Evolutionary conservation across 106 monocot genomes (phyloP), one percentile per base, ranked within the genome.

Genomic region (Allium cepa): DNA sequence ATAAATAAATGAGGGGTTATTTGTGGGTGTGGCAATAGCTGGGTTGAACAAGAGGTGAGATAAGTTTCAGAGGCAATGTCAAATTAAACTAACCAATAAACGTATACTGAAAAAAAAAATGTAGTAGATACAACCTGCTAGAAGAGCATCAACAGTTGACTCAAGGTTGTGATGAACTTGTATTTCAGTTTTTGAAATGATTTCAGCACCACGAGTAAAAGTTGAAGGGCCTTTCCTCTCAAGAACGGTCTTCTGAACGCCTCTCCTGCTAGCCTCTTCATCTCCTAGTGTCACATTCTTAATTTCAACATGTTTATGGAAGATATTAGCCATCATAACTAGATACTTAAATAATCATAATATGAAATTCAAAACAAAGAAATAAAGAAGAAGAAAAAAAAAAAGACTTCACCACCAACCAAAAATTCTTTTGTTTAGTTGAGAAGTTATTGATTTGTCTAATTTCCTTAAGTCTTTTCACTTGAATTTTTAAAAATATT

Each of bases 211-310:
- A 79, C 79, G 87, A 57, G 82, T 80, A 79, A 94, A 94, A 56
- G 90, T 87, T 56, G 94, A 84, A 63, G 94, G 94, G 45, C 90
- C 94, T 87, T 81, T 84, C 18, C 94, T 64, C 68, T 94, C 94
- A 12, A 90, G 77, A 45, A 94, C 74, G 36, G 94, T 87, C 69
- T 94, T 94, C 63, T 87, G 87, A 18, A 75, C 87, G 62, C 90
- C 87, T 76, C 94, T 82, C 75, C 82, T 79, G 59, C 67, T 87
- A 64, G 94, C 90, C 74, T 94, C 94, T 72, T 90, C 90, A 85
- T 94, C 94, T 56, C 90, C 90, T 72, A 94, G 62, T 9, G 90
- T 94, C 49, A 94, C 94, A 83, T 83, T 94, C 94, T 94, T 78
- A 9, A 22, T 22, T 22, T 22, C 22, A 22, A 22, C 22, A 22